A percentile compares a stretch with the other conserved stretches of the same genome.
These are phyloP conservation scores for Candida odintsovae DNA, from an alignment of 805 yeast species.

Conservation along the genomic window DNA sequence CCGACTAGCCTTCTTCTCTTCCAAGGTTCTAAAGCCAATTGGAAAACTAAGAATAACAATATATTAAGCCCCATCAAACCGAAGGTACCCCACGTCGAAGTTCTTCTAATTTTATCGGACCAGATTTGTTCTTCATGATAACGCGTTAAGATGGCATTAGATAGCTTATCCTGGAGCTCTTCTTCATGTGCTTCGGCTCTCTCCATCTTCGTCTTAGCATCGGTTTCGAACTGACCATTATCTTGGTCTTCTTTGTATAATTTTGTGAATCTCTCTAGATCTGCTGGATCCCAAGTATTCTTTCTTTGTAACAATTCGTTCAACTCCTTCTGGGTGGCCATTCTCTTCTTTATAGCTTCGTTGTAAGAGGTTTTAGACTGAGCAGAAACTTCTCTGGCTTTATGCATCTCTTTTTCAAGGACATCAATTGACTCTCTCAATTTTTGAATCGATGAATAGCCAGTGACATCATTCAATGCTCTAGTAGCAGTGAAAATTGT, in stretches of 20 bases:
- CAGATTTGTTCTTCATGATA: conserved; percentile 97
- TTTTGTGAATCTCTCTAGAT: conserved; percentile 78
- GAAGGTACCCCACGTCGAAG: conserved; percentile 97
- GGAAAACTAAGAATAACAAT: conserved; percentile 70
- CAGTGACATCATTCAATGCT: conserved; percentile 85
- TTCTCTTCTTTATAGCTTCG: conserved; percentile 56
- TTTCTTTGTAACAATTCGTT: conserved; percentile 85
- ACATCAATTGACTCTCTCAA: conserved; percentile 56
- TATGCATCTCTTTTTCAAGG: conserved; percentile 46
- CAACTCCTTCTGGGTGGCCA: conserved; percentile 73
- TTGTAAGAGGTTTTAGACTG: conserved; percentile 45
- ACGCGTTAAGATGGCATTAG: conserved; percentile 74
- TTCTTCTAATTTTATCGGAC: conserved; percentile 93
- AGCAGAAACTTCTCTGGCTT: conserved; percentile 43
- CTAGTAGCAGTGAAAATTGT: conserved; percentile 56
- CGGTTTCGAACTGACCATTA: conserved; percentile 55
- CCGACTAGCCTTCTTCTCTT: conserved; percentile 75
- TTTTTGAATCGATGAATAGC: conserved; percentile 75
- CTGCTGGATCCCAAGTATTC: conserved; percentile 71
- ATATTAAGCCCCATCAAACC: conserved; percentile 83
- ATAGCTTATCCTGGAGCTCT: conserved; percentile 58
- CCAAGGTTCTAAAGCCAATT: conserved; percentile 91
- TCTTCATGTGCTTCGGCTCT: conserved; percentile 60
- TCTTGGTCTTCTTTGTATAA: conserved; percentile 77
- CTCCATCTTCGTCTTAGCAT: conserved; percentile 42